Percentiles rank a stretch among this genome's conserved stretches.
Evolutionary conservation across 257 asterid genomes (phyloP).

Genomic region (Solanum pennellii): DNA sequence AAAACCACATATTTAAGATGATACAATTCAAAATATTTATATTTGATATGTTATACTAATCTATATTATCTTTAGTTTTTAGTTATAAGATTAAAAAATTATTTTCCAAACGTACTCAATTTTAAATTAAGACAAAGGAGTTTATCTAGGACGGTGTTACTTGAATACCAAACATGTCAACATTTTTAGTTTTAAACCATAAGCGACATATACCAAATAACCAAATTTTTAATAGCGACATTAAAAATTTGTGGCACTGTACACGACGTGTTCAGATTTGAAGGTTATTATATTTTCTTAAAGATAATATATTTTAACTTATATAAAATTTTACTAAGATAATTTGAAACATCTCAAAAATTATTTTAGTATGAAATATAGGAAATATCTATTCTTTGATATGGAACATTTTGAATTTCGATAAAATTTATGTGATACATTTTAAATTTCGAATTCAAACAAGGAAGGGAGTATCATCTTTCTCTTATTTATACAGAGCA

Average conservation of each 20-base stretch:
- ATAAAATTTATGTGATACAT: no score
- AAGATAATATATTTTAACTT: no score
- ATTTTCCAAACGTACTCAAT: not conserved
- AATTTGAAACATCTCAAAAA: no score
- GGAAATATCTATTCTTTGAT: no score
- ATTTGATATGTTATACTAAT: not conserved
- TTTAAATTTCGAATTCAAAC: not conserved
- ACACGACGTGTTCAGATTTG: accelerated
- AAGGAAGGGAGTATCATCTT: not conserved
- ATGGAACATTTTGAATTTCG: no score
- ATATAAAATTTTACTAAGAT: no score
- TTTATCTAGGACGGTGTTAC: not conserved
- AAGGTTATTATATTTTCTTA: no score
- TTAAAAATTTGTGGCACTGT: no score
- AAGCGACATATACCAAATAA: not conserved
- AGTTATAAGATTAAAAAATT: not conserved
- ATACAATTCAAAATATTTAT: not conserved
- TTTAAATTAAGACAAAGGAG: not conserved
- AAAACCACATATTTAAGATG: not conserved
- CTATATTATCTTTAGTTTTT: not conserved
- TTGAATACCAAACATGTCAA: not conserved
- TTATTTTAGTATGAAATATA: no score
- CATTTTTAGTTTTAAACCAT: not conserved
- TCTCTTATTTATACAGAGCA: not conserved
- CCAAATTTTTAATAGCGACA: not conserved